Base-by-base conservation (phyloP, 1,284 basidiomycete species). In the Tremellales sp. region DNA sequence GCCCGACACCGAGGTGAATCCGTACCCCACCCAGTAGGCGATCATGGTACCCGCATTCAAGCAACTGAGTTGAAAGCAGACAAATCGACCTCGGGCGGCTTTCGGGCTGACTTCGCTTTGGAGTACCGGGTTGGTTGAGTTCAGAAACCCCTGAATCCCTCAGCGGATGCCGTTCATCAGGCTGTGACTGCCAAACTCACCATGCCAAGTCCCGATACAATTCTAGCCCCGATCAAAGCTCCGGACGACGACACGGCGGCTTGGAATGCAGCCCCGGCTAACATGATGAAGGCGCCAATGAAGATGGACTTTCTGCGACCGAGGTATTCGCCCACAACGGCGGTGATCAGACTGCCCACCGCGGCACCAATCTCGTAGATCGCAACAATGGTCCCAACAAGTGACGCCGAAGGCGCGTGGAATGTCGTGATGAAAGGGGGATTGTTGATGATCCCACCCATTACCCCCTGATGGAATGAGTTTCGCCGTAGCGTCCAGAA, bases 311-410 rank as follows among this genome's bases (percentile, higher is more conserved):
- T 54, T 34, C 54, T 53, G 35, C 68, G 53, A 22, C 68, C 66
- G 5, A 70, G 45, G 8, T 34, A 37, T 34, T 69, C 64, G 7
- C 68, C 68, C 14, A 69, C 48, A 8, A 58, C 48, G 14, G 64
- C 58, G 10, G 58, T 56, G 13, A 63, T 46, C 21, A 68, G 35
- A 5, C 65, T 44, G 9, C 67, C 68, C 4, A 57, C 50, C 39
- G 50, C 61, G 39, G 58, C 61, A 8, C 68, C 68, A 39, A 68
- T 58, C 43, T 70, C 65, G 48, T 66, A 68, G 33, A 66, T 67
- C 34, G 63, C 61, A 28, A 70, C 63, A 44, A 70, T 66, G 2
- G 61, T 65, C 4, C 60, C 61, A 3, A 65, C 43, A 0, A 62
- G 51, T 9, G 41, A 44, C 10, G 51, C 29, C 6, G 47, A 44